phyloP scores from a whole-genome alignment of 139 green algal species.

The Chara braunii region DNA sequence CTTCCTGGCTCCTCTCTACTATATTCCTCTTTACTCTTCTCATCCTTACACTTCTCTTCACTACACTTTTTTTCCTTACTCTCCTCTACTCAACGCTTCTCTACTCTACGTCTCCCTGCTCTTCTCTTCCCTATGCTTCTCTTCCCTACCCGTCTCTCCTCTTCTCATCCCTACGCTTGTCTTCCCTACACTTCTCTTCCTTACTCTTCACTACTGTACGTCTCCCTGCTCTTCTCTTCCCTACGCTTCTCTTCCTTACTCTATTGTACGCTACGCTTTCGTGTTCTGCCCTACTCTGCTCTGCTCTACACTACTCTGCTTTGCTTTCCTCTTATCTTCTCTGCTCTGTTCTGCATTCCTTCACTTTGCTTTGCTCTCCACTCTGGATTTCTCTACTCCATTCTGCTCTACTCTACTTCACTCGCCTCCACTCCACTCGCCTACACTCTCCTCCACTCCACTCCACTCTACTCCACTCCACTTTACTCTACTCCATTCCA shows the following conservation, averaged over 20 bases:
- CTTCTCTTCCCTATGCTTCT: background rate
- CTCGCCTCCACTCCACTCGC: too few species aligned
- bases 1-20: too few species aligned
- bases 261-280: background rate
- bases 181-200: background rate
- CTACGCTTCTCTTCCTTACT: background rate
- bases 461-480: too few species aligned
- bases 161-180: background rate
- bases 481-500: too few species aligned
- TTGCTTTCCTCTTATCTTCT: too few species aligned
- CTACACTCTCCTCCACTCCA: too few species aligned
- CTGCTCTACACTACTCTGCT: background rate
- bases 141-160: background rate
- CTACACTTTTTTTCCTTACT: slow-evolving; percentile 2
- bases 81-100: background rate
- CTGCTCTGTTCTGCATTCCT: too few species aligned
- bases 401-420: too few species aligned
- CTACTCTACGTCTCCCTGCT: background rate
- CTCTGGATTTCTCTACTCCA: too few species aligned
- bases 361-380: too few species aligned
- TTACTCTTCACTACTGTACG: background rate
- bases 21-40: too few species aligned
- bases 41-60: background rate
- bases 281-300: background rate
- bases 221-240: background rate